Conservation (phyloP, 2,329 filamentous ascomycete genomes). For the Diaporthe vexans region DNA sequence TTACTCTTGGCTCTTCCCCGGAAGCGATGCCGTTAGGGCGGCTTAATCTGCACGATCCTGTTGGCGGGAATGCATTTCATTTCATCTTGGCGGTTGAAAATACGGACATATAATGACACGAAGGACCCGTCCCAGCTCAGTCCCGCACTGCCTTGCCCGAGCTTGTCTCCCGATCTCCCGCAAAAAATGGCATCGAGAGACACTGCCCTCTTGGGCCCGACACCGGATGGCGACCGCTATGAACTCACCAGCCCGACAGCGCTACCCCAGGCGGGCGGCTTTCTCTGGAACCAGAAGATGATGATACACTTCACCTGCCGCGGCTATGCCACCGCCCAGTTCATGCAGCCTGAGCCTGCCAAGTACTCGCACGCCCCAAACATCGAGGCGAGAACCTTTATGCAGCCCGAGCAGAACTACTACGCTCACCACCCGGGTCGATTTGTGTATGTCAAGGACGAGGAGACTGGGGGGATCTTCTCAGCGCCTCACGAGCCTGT, state of each 20-base stretch:
- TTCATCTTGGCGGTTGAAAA: slow-evolving; percentile 19
- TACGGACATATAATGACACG: background rate
- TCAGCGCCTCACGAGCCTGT: slow-evolving; percentile 70
- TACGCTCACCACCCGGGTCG: slow-evolving; percentile 71
- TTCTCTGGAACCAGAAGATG: slow-evolving; percentile 73
- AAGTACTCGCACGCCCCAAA: slow-evolving; percentile 73
- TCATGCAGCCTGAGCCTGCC: slow-evolving; percentile 72
- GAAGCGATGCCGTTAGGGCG: slow-evolving; percentile 37
- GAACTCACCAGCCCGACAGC: slow-evolving; percentile 68
- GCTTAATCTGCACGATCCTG: background rate
- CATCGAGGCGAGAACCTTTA: slow-evolving; percentile 70
- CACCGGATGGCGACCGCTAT: slow-evolving; percentile 65
- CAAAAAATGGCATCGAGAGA: slow-evolving; percentile 27
- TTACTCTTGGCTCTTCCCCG: slow-evolving; percentile 34
- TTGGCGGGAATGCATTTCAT: background rate
- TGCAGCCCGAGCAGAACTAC: slow-evolving; percentile 73
- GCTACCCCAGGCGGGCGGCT: slow-evolving; percentile 68
- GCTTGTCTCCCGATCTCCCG: background rate
- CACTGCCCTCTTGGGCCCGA: slow-evolving; percentile 48
- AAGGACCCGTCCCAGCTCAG: background rate
- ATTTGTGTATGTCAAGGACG: slow-evolving; percentile 72
- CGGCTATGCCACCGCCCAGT: slow-evolving; percentile 70
- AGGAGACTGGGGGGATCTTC: slow-evolving; percentile 64
- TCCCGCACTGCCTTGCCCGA: background rate
- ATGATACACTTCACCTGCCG: slow-evolving; percentile 73